Base-by-base conservation (phyloP, 2,329 filamentous ascomycete species). In the Penicillium olsonii region DNA sequence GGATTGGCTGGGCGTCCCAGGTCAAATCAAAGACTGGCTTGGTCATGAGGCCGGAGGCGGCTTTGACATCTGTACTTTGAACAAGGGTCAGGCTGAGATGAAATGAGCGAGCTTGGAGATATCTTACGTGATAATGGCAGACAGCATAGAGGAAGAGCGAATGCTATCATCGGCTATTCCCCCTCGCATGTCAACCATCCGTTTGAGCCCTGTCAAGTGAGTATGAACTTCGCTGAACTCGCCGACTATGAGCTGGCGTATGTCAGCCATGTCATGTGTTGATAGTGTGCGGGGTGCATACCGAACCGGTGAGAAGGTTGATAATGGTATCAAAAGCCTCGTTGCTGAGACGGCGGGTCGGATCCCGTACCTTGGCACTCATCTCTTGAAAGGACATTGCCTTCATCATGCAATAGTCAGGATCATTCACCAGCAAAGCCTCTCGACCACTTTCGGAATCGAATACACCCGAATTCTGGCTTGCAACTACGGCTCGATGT, bases 341-440 rank as follows among this genome's bases (percentile, higher is more conserved):
- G 45, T 71, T 56, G 37, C 60, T 66, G 24, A 68, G 52, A 17
- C 62, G 55, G 22, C 54, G 52, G 17, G 47, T 41, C 18, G 65
- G 65, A 53, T 68, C 59, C 27, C 50, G 44, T 34, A 71, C 49
- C 54, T 65, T 71, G 12, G 41, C 51, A 42, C 67, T 68, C 62
- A 68, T 68, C 48, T 65, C 64, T 34, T 39, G 60, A 38, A 69
- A 68, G 33, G 67, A 66, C 53, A 64, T 66, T 12, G 59, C 65
- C 49, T 72, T 72, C 64, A 72, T 70, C 22, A 65, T 54, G 56
- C 67, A 70, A 37, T 71, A 71, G 33, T 72, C 68, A n/a, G 61
- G 54, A 33, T 73, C 68, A 20, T 59, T 54, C 17, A 64, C 55
- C 17, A 64, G 53, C 10, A 37, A 26, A 17, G 37, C 52, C 55